phyloP scores from a whole-genome alignment of 768 basidiomycete species.

The Suillus plorans region DNA sequence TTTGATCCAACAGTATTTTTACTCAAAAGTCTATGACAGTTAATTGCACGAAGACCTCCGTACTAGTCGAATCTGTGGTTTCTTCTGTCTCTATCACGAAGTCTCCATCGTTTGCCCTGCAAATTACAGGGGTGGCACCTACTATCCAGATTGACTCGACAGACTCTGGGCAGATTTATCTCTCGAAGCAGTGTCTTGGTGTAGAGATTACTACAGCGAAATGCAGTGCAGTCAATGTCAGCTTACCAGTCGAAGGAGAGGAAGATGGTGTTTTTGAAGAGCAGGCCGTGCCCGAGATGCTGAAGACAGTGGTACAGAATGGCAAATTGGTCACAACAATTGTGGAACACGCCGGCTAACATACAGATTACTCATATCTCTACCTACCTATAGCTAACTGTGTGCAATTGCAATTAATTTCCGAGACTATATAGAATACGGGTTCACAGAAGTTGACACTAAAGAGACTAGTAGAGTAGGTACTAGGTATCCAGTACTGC shows the following conservation, averaged over 20 bases:
- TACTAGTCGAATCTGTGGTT: conserved; percentile 92
- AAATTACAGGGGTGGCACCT: conserved; percentile 87
- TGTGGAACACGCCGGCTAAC: conserved; percentile 78
- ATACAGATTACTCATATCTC: background rate
- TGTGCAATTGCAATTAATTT: background rate
- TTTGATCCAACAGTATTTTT: conserved; percentile 2
- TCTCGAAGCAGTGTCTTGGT: conserved; percentile 77
- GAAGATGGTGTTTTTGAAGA: conserved; percentile 93
- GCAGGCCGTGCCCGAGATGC: conserved; percentile 91
- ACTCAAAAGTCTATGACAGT: conserved; percentile 44
- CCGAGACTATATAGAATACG: background rate
- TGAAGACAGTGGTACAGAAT: conserved; percentile 76
- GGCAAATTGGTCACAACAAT: conserved; percentile 88
- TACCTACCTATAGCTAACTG: background rate
- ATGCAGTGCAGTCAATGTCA: conserved; percentile 90
- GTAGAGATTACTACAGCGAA: conserved; percentile 93
- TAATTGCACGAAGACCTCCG: conserved; percentile 82
- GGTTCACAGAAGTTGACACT: background rate
- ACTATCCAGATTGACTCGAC: conserved; percentile 94
- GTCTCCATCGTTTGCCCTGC: conserved; percentile 90
- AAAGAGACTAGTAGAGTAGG: background rate
- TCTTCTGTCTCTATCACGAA: conserved; percentile 85
- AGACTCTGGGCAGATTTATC: conserved; percentile 92
- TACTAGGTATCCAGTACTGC: background rate
- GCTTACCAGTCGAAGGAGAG: conserved; percentile 79